Evolutionary conservation across 192 early-diverging fungal genomes (phyloP).

Genomic region (Paraglomus brasilianum): DNA sequence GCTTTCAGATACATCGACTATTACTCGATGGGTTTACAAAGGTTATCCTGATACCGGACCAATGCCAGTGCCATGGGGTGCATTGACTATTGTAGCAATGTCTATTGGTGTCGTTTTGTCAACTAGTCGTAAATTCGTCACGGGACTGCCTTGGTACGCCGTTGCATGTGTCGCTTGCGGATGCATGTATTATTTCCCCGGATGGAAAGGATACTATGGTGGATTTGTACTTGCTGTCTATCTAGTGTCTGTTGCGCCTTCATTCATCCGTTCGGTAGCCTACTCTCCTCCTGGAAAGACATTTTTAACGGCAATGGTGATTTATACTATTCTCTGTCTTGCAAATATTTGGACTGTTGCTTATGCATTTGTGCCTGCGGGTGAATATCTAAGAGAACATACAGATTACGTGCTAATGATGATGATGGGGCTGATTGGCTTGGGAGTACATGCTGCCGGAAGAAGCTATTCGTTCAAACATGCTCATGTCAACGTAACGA

Average conservation of each 20-base stretch:
- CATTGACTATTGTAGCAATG: slow-evolving; percentile 58
- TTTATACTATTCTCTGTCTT: slow-evolving; percentile 70
- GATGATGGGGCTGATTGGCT: slow-evolving; percentile 59
- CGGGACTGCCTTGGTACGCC: slow-evolving; percentile 57
- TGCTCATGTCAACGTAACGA: slow-evolving; percentile 27
- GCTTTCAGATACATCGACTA: slow-evolving; percentile 71
- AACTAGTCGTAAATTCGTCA: slow-evolving; percentile 44
- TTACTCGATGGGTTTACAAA: slow-evolving; percentile 71
- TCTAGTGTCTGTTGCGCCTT: slow-evolving; percentile 57
- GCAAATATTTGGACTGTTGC: slow-evolving; percentile 81
- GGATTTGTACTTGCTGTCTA: slow-evolving; percentile 65
- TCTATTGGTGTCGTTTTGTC: slow-evolving; percentile 55
- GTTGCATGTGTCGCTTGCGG: slow-evolving; percentile 54
- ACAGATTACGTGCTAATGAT: slow-evolving; percentile 66
- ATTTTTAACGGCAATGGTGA: slow-evolving; percentile 55
- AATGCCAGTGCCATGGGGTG: slow-evolving; percentile 70
- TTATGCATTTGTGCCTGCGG: slow-evolving; percentile 82
- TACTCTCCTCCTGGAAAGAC: slow-evolving; percentile 66
- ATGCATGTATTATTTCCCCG: slow-evolving; percentile 55
- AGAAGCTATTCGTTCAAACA: slow-evolving; percentile 7
- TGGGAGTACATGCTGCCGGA: slow-evolving; percentile 50
- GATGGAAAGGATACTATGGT: slow-evolving; percentile 62
- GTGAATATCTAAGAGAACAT: slow-evolving; percentile 68
- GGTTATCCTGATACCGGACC: slow-evolving; percentile 78
- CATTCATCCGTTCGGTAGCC: slow-evolving; percentile 55